These are phyloP conservation scores for Leccinum sublutescens DNA, from an alignment of 768 basidiomycete species.

Conservation along the genomic window DNA sequence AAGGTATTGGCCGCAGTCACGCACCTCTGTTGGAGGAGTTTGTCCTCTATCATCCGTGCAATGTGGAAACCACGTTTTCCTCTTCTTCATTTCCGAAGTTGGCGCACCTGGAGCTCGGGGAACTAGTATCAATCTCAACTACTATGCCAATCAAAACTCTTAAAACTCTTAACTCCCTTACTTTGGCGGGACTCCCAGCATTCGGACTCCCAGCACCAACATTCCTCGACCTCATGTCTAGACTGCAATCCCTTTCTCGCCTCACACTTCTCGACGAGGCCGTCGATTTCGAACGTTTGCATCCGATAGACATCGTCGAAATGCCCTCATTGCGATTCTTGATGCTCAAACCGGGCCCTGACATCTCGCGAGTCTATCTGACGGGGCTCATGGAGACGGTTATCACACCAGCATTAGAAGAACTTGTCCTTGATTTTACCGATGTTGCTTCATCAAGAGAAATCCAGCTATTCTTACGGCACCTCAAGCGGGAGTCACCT, in stretches of 20 bases:
- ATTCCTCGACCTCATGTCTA: conserved; percentile 25
- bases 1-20: conserved; percentile 17
- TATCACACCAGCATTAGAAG: conserved; percentile 23
- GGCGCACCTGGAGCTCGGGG: conserved; percentile 23
- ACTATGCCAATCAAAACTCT: conserved; percentile 18
- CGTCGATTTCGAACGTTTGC: conserved; percentile 26
- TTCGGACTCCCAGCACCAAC: conserved; percentile 19
- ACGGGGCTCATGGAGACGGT: conserved; percentile 24
- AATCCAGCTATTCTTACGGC: conserved; percentile 27
- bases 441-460: conserved; percentile 26
- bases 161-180: conserved; percentile 24
- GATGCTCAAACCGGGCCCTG: conserved; percentile 24
- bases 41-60: conserved; percentile 23
- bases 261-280: conserved; percentile 28
- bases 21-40: conserved; percentile 30
- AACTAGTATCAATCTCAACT: conserved; percentile 16
- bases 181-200: conserved; percentile 22
- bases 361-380: conserved; percentile 29
- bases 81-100: conserved; percentile 23
- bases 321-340: conserved; percentile 21
- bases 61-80: conserved; percentile 12
- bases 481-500: conserved; percentile 28
- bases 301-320: conserved; percentile 9
- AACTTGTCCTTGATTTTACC: conserved; percentile 28
- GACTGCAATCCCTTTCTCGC: conserved; percentile 21